These are phyloP conservation scores for Centrapalus pauciflorus DNA, from an alignment of 129 eudicot species.

Conservation along the genomic window DNA sequence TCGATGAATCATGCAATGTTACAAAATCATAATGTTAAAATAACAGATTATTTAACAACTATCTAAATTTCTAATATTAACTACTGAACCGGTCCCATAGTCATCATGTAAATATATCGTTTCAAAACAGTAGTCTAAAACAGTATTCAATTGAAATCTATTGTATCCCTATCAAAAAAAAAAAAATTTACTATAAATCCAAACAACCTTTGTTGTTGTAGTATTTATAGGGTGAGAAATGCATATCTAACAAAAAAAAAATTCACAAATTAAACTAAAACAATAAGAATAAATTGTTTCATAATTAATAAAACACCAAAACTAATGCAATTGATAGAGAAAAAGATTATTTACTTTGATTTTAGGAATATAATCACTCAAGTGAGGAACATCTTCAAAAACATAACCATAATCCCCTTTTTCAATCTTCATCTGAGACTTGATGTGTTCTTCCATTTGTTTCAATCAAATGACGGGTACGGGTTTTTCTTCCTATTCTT, in stretches of 20 bases:
- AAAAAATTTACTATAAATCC: background rate
- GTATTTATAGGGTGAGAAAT: background rate
- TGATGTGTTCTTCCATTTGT: slow-evolving; percentile 15
- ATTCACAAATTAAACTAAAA: background rate
- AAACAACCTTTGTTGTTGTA: background rate
- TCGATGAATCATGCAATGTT: background rate
- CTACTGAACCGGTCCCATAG: no score
- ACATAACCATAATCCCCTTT: slow-evolving; percentile 53
- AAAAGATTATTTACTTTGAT: slow-evolving; percentile 48
- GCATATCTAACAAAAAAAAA: background rate
- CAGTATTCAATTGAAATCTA: background rate
- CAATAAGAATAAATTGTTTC: background rate
- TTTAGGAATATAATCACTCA: slow-evolving; percentile 65
- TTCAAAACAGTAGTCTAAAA: no score
- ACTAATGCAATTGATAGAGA: background rate
- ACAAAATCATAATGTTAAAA: no score
- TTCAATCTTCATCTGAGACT: slow-evolving; percentile 35
- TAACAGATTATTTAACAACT: no score
- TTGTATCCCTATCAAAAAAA: background rate
- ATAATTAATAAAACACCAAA: background rate
- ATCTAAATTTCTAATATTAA: no score
- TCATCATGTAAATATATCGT: background rate
- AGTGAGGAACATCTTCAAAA: slow-evolving; percentile 91
- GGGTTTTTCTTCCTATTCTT: background rate
- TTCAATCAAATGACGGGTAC: slow-evolving; percentile 5